Evolutionary conservation across 495 filamentous ascomycete genomes (phyloP).

Genomic region (Podospora didyma): DNA sequence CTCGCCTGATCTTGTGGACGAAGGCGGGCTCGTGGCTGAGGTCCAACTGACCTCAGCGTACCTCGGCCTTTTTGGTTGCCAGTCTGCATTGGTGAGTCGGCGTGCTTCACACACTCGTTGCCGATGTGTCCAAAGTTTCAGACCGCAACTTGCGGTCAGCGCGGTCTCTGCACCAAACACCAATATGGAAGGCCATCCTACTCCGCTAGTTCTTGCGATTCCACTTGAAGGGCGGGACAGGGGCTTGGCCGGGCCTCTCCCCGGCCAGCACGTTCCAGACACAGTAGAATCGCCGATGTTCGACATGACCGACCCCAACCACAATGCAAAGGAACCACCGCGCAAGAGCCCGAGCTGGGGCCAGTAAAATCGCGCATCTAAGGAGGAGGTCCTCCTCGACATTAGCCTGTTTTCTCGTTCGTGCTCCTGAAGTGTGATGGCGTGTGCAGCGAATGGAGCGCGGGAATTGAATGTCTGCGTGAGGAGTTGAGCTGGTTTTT

Average conservation of each 20-base stretch:
- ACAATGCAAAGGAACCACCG: background rate
- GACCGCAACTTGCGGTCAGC: slow-evolving; percentile 22
- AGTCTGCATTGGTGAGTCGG: no score
- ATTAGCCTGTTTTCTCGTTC: slow-evolving; percentile 18
- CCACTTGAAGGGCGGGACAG: slow-evolving; percentile 7
- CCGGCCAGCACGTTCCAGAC: slow-evolving; percentile 2
- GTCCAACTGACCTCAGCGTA: no score
- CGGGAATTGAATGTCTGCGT: background rate
- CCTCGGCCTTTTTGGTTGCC: no score
- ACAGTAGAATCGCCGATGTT: slow-evolving; percentile 7
- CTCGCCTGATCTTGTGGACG: background rate
- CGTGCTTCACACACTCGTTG: background rate
- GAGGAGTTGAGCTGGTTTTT: background rate
- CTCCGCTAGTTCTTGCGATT: background rate
- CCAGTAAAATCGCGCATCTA: slow-evolving; percentile 26
- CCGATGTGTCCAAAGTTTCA: slow-evolving; percentile 1
- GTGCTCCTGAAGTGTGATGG: background rate
- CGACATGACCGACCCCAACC: background rate
- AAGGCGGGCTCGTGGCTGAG: background rate
- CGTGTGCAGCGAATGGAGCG: background rate
- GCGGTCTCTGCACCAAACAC: slow-evolving; percentile 1
- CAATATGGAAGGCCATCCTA: slow-evolving; percentile 4
- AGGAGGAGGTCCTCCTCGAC: slow-evolving; percentile 1
- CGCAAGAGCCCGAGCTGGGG: background rate
- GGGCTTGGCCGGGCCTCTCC: background rate